phyloP scores from a whole-genome alignment of 257 asterid genomes.

The Lycium barbarum region DNA sequence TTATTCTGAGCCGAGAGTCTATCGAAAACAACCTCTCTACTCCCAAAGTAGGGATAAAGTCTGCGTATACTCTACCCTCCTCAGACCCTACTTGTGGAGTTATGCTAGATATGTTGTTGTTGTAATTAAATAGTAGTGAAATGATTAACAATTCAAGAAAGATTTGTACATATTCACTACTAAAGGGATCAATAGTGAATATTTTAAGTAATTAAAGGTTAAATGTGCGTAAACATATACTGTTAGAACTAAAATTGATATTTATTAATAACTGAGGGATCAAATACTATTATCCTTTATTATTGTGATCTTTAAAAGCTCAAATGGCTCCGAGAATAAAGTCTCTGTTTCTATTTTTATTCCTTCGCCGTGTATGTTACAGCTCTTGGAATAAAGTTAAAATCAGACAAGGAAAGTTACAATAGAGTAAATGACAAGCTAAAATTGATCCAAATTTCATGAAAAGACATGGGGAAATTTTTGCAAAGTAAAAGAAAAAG shows the following conservation, averaged over 20 bases:
- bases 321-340: neutral
- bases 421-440: slow-evolving; percentile 26
- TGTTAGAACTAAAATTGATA: neutral
- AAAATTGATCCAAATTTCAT: neutral
- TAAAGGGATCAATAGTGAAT: neutral
- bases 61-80: too few species aligned
- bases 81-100: too few species aligned
- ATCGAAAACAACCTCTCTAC: too few species aligned
- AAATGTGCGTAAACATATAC: neutral
- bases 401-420: neutral
- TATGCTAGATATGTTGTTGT: too few species aligned
- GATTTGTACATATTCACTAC: too few species aligned
- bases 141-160: too few species aligned
- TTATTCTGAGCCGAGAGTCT: too few species aligned
- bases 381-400: slow-evolving; percentile 29
- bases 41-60: too few species aligned
- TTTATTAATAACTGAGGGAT: neutral
- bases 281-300: neutral
- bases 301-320: slow-evolving; percentile 19
- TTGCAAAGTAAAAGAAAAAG: neutral
- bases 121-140: too few species aligned
- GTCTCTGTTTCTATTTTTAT: neutral
- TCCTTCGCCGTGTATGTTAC: neutral
- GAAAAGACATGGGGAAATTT: neutral
- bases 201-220: neutral